Percentiles rank a stretch among this genome's conserved stretches.
These are phyloP conservation scores for Cinchona pubescens DNA, from an alignment of 257 asterid species.

Conservation along the genomic window DNA sequence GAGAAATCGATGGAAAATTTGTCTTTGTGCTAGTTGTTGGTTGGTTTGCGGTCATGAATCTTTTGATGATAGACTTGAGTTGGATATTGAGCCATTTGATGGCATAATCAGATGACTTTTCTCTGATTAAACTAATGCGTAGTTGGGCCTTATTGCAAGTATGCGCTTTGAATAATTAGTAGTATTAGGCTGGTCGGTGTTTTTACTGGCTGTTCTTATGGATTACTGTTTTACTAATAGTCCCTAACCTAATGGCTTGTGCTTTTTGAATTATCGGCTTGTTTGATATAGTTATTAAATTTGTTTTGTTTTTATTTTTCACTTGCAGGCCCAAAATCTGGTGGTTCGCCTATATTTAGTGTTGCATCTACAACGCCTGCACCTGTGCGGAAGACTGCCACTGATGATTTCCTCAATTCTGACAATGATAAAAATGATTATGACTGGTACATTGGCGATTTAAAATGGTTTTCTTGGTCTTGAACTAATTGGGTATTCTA, in stretches of 20 bases:
- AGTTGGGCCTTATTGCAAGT: neutral
- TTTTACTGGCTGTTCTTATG: constrained; percentile 2
- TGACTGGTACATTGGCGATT: constrained; percentile 61
- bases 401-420: constrained; percentile 91
- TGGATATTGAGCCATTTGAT: constrained; percentile 17
- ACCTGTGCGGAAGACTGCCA: constrained; percentile 63
- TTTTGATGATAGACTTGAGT: constrained; percentile 31
- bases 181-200: constrained; percentile 6
- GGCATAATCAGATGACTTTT: constrained; percentile 20
- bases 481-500: constrained; percentile 17
- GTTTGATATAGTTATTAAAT: neutral
- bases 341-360: constrained; percentile 64
- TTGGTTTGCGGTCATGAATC: constrained; percentile 31
- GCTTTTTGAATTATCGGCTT: neutral
- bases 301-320: constrained; percentile 3
- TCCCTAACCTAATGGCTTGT: neutral
- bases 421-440: constrained; percentile 97
- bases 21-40: constrained; percentile 19
- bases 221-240: neutral
- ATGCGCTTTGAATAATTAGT: constrained; percentile 16
- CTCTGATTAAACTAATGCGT: constrained; percentile 17
- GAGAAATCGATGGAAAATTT: constrained; percentile 22
- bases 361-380: constrained; percentile 49
- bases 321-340: constrained; percentile 58
- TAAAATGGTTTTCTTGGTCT: constrained; percentile 16